phyloP scores from a whole-genome alignment of 345 rosid genomes.

The Camelina neglecta region DNA sequence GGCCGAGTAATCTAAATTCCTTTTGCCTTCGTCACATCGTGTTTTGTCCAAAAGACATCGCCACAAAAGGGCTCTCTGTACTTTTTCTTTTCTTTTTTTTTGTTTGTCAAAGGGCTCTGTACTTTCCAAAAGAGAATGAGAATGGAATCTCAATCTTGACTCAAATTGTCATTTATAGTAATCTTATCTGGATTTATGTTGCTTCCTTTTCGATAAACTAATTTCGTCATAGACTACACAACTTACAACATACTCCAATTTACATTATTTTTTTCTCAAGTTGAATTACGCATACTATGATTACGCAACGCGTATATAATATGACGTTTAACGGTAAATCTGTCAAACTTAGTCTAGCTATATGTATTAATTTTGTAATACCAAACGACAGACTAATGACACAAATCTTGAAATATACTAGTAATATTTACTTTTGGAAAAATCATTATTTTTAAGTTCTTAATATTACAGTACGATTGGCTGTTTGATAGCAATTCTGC shows the following conservation, averaged over 20 bases:
- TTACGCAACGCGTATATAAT: background rate
- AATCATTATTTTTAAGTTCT: background rate
- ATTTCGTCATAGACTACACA: background rate
- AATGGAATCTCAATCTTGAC: conserved; percentile 33
- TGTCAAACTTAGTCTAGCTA: background rate
- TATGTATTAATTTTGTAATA: background rate
- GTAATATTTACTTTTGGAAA: too few relatives aligned
- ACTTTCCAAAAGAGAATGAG: conserved; percentile 36
- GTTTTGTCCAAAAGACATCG: conserved; percentile 31
- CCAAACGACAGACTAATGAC: too few relatives aligned
- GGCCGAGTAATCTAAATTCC: conserved; percentile 41
- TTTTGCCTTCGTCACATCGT: conserved; percentile 44
- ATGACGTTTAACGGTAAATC: background rate
- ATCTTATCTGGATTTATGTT: conserved; percentile 12
- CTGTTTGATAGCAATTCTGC: background rate
- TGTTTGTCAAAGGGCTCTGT: background rate
- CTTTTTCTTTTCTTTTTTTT: background rate
- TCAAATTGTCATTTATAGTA: conserved; percentile 14
- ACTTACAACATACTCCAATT: background rate
- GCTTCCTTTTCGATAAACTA: background rate
- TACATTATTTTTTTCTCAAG: background rate
- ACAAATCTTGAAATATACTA: too few relatives aligned
- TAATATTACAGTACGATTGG: background rate
- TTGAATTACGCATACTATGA: background rate
- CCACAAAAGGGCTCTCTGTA: conserved; percentile 16